These are phyloP conservation scores for Talaromyces trachyspermus DNA, from an alignment of 495 filamentous ascomycete species.

Conservation along the genomic window DNA sequence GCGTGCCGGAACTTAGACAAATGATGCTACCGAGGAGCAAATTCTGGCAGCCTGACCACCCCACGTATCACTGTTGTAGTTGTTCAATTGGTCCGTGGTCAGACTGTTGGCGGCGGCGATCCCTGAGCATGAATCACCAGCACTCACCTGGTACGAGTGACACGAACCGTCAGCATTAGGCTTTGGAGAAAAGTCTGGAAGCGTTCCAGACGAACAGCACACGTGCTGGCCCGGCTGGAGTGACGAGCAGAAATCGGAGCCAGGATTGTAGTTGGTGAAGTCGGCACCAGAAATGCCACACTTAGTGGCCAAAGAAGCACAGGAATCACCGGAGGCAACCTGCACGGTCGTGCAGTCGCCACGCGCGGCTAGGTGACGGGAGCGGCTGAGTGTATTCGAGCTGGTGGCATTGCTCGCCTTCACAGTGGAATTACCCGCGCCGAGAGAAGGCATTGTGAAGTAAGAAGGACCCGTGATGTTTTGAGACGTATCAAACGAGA, in stretches of 20 bases:
- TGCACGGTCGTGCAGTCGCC: conserved; percentile 15
- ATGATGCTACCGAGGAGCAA: conserved; percentile 23
- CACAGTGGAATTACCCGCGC: no score
- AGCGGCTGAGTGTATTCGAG: conserved; percentile 7
- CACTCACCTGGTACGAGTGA: conserved; percentile 20
- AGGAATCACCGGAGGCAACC: conserved; percentile 28
- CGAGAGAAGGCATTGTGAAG: no score
- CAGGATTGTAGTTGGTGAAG: conserved; percentile 34
- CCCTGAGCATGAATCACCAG: conserved; percentile 21
- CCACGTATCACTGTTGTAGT: conserved; percentile 34
- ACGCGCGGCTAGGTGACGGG: not conserved
- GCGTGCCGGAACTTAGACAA: conserved; percentile 36
- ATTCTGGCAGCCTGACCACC: conserved; percentile 39
- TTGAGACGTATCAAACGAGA: conserved; percentile 14
- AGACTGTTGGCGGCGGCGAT: conserved; percentile 24
- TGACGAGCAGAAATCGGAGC: conserved; percentile 23
- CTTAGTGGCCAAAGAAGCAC: conserved; percentile 26
- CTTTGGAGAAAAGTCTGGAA: conserved; percentile 29
- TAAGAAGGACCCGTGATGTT: conserved; percentile 13
- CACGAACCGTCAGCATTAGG: conserved; percentile 37
- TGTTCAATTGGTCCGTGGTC: conserved; percentile 19
- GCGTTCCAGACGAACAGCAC: conserved; percentile 37
- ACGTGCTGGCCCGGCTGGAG: conserved; percentile 29
- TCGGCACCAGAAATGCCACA: conserved; percentile 31
- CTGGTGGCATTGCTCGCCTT: conserved; percentile 7